A percentile compares a stretch with the other conserved stretches of the same genome.
phyloP scores from a whole-genome alignment of 768 basidiomycete species.

The Mycena floridula region DNA sequence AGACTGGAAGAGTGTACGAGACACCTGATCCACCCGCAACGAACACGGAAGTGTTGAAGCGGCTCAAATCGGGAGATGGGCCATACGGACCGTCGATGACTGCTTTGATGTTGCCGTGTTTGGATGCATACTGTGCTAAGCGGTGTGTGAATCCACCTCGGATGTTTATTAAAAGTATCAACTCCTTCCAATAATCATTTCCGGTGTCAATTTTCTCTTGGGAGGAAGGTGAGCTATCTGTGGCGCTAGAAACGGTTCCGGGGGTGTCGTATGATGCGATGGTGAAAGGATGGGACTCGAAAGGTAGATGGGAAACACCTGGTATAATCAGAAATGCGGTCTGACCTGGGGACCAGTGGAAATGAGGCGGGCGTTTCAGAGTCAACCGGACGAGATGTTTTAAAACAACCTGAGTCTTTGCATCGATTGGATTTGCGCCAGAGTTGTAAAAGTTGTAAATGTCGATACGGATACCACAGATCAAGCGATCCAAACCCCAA shows the following conservation, averaged over 20 bases:
- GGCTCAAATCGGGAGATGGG: constrained; percentile 25
- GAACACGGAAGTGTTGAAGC: constrained; percentile 36
- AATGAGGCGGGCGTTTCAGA: constrained; percentile 26
- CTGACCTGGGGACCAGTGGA: constrained; percentile 43
- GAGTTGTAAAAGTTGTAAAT: background rate
- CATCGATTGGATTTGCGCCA: constrained; percentile 3
- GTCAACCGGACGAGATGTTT: constrained; percentile 34
- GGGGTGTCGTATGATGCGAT: constrained; percentile 29
- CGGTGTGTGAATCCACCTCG: constrained; percentile 47
- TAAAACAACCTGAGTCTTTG: constrained; percentile 24
- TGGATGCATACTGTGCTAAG: constrained; percentile 24
- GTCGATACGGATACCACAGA: constrained; percentile 22
- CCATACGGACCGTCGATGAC: constrained; percentile 54
- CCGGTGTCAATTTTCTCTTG: background rate
- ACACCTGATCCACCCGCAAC: constrained; percentile 47
- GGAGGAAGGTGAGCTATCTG: background rate
- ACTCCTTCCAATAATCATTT: constrained; percentile 23
- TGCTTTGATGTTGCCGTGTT: constrained; percentile 26
- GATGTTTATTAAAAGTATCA: constrained; percentile 46
- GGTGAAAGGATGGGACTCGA: constrained; percentile 47
- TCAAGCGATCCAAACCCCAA: constrained; percentile 36
- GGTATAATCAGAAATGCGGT: constrained; percentile 40
- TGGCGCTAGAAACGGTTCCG: background rate
- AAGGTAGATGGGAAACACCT: constrained; percentile 33
- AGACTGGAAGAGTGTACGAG: constrained; percentile 31